phyloP scores from a whole-genome alignment of 805 yeast species.

The Yarrowia sp. region DNA sequence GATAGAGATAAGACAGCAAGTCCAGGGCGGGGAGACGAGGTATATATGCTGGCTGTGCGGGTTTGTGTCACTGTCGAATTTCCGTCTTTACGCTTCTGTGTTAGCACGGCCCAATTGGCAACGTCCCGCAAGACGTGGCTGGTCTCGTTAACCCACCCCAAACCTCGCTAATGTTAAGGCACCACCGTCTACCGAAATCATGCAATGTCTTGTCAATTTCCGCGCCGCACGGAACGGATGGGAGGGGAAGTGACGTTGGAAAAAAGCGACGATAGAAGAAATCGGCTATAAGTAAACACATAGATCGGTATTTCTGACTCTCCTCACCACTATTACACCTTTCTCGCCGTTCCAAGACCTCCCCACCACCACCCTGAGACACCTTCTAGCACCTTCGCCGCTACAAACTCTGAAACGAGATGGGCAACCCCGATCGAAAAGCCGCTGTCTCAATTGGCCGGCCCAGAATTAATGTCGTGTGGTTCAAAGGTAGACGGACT shows the following conservation, averaged over 20 bases:
- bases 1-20: neutral
- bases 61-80: neutral
- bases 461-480: neutral
- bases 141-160: too few species aligned
- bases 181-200: neutral
- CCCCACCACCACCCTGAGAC: too few species aligned
- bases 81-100: neutral
- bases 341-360: too few species aligned
- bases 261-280: too few species aligned
- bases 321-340: too few species aligned
- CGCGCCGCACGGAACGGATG: neutral
- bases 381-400: neutral
- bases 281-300: too few species aligned
- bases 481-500: neutral
- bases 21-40: too few species aligned
- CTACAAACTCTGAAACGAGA: neutral
- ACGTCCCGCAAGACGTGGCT: too few species aligned
- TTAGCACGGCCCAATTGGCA: too few species aligned
- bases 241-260: neutral
- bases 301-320: too few species aligned
- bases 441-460: neutral
- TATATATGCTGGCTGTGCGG: neutral
- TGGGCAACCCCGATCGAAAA: neutral
- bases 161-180: slow-evolving; percentile 16
- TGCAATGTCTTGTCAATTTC: neutral